A percentile compares a stretch with the other conserved stretches of the same genome.
These are phyloP conservation scores for Chloranthus sessilifolius DNA, from an alignment of 164 flowering plant genomes.

Conservation along the genomic window DNA sequence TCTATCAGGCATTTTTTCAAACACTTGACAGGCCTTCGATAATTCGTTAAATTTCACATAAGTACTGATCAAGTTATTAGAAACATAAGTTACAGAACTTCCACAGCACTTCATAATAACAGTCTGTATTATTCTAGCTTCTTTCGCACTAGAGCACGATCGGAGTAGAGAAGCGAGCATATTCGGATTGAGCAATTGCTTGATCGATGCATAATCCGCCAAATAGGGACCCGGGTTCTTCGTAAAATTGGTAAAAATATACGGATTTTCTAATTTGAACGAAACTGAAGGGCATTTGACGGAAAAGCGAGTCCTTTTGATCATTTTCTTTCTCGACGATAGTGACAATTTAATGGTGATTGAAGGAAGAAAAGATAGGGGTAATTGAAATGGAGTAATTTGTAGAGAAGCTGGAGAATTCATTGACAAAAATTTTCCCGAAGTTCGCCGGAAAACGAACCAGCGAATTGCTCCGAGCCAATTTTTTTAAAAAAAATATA, in stretches of 20 bases:
- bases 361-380: not conserved
- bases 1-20: conserved; percentile 50
- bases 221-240: conserved; percentile 17
- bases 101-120: conserved; percentile 27
- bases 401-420: not conserved
- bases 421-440: no score
- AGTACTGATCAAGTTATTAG: conserved; percentile 54
- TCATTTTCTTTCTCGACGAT: not conserved
- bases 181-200: conserved; percentile 13
- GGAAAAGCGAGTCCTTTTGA: conserved; percentile 2
- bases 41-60: conserved; percentile 47
- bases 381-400: conserved; percentile 1
- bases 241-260: not conserved
- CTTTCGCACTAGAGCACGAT: conserved; percentile 29
- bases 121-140: conserved; percentile 44
- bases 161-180: conserved; percentile 43
- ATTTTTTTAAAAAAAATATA: no score
- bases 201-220: conserved; percentile 1
- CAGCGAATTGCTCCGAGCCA: no score
- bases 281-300: conserved; percentile 5
- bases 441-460: no score
- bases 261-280: not conserved
- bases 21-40: conserved; percentile 55
- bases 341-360: conserved; percentile 8
- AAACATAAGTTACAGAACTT: conserved; percentile 22